Percentiles rank a stretch among this genome's conserved stretches.
phyloP scores from a whole-genome alignment of 2,329 filamentous ascomycete genomes.

The Aureobasidium melanogenum region DNA sequence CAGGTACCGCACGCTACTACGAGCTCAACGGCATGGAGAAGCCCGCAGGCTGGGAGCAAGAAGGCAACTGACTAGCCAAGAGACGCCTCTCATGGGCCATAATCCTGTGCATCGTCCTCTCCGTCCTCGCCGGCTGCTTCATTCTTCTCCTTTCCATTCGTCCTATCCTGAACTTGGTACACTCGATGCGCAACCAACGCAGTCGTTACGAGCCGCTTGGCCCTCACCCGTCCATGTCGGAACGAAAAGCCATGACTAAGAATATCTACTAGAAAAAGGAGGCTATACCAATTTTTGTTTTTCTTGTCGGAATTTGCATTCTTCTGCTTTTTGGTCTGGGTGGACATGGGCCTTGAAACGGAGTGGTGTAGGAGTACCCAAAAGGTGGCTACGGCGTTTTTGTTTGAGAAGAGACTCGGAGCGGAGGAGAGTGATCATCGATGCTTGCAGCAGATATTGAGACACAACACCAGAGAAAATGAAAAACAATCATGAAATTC shows the following conservation, averaged over 20 bases:
- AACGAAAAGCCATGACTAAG: not conserved
- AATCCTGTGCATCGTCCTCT: not conserved
- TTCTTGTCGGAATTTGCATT: not conserved
- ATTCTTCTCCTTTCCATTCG: constrained; percentile 2
- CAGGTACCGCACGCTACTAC: constrained; percentile 79
- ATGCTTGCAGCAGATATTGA: not conserved
- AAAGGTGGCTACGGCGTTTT: not conserved
- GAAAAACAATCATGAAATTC: not conserved
- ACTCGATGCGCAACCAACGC: not conserved
- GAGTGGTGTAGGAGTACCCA: not conserved
- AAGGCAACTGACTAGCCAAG: constrained; percentile 22
- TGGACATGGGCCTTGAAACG: not conserved
- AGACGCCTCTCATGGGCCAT: not conserved
- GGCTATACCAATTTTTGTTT: not conserved
- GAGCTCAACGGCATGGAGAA: constrained; percentile 73
- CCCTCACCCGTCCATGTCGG: not conserved
- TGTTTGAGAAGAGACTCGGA: not conserved
- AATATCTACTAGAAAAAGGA: not conserved
- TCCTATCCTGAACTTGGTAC: not conserved
- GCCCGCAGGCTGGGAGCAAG: constrained; percentile 70
- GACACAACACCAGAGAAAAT: not conserved
- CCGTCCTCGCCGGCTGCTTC: not conserved
- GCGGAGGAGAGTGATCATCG: not conserved
- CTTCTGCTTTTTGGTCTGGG: not conserved
- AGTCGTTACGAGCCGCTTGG: constrained; percentile 3